Conservation (phyloP, 2,329 filamentous ascomycete genomes). For the Zymoseptoria crescenta region DNA sequence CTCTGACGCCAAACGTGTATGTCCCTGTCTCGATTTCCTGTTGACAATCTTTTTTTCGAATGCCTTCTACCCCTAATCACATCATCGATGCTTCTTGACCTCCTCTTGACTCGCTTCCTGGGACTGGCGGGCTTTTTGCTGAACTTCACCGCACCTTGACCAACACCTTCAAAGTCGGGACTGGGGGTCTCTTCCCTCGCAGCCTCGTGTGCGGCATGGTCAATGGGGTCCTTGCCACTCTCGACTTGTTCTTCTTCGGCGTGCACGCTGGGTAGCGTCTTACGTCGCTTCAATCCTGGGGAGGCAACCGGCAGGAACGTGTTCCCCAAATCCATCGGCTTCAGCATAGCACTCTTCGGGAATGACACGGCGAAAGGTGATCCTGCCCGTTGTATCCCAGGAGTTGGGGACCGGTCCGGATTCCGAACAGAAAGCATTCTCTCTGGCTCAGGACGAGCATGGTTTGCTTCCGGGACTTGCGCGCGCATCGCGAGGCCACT, state of each 20-base stretch:
- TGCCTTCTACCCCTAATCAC: conserved; percentile 6
- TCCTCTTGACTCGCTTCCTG: conserved; percentile 21
- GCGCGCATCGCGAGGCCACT: conserved; percentile 2
- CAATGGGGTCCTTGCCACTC: neutral
- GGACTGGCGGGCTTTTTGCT: neutral
- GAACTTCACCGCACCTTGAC: neutral
- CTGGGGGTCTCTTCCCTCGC: neutral
- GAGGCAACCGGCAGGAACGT: conserved; percentile 24
- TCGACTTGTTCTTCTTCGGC: neutral
- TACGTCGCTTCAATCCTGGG: conserved; percentile 21
- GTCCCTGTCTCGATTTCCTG: conserved; percentile 25
- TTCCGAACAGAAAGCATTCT: neutral
- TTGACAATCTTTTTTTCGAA: neutral
- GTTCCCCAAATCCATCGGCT: conserved; percentile 29
- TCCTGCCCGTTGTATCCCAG: conserved; percentile 9
- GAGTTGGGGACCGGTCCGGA: neutral
- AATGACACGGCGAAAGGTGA: conserved; percentile 32
- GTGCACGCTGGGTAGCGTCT: conserved; percentile 21
- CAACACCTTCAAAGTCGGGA: neutral
- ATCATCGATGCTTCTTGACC: conserved; percentile 30
- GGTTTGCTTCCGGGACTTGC: conserved; percentile 1
- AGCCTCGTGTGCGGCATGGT: neutral
- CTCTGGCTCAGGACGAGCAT: neutral
- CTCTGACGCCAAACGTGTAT: conserved; percentile 32
- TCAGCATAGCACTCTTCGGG: conserved; percentile 29